Conservation (phyloP, 2,329 filamentous ascomycete species). For the Pseudogymnoascus sp. region DNA sequence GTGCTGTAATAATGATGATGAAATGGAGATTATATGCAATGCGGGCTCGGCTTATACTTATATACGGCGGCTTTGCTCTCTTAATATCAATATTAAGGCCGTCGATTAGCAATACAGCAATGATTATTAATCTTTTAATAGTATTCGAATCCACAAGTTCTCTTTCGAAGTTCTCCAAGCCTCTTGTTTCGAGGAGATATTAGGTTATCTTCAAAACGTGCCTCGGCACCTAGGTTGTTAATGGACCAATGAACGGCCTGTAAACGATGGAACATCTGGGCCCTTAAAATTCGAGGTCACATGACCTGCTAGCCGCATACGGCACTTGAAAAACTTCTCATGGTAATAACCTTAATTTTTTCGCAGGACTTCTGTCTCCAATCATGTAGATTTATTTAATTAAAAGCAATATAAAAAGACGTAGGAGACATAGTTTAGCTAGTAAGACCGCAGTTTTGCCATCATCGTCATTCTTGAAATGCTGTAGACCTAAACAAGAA, state of each 20-base stretch:
- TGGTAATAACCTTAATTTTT: constrained; percentile 1
- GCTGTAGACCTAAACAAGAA: constrained; percentile 10
- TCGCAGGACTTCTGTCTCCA: not conserved
- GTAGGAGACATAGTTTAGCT: not conserved
- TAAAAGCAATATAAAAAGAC: not conserved
- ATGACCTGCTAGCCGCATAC: not conserved
- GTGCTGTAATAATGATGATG: not conserved
- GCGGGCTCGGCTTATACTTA: not conserved
- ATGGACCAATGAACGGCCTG: not conserved
- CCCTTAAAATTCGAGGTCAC: not conserved
- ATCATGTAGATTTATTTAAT: not conserved
- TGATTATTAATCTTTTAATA: constrained; percentile 2
- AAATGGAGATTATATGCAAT: not conserved
- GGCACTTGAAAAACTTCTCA: not conserved
- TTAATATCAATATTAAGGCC: constrained; percentile 6
- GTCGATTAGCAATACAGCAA: not conserved
- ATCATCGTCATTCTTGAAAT: constrained; percentile 3
- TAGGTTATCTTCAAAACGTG: constrained; percentile 2
- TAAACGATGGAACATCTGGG: not conserved
- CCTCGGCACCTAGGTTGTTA: not conserved
- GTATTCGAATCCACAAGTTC: constrained; percentile 1
- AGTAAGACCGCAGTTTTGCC: not conserved
- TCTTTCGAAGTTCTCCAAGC: not conserved
- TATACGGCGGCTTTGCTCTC: constrained; percentile 1
- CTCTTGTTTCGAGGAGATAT: constrained; percentile 4